Percentiles rank a stretch among this genome's conserved stretches.
Conservation (phyloP, 108 stramenopile species). For the Seminavis robusta region DNA sequence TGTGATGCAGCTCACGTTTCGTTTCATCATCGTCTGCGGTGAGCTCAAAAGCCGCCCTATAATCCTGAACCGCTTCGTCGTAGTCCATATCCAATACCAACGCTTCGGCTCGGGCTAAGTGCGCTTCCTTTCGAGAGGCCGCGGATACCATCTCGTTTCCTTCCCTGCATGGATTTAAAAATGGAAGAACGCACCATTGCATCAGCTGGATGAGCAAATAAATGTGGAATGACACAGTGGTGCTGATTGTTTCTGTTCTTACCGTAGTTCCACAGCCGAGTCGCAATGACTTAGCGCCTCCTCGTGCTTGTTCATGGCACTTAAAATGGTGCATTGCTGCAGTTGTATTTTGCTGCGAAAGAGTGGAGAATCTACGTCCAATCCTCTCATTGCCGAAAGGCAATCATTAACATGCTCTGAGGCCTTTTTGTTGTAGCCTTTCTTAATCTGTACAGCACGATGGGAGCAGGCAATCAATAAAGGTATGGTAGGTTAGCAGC, state of each 20-base stretch:
- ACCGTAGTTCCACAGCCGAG: conserved; percentile 40
- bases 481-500: neutral
- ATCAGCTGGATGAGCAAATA: too few species aligned
- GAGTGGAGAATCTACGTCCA: conserved; percentile 55
- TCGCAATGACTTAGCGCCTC: conserved; percentile 49
- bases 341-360: conserved; percentile 52
- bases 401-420: conserved; percentile 42
- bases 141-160: conserved; percentile 25
- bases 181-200: too few species aligned
- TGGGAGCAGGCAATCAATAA: neutral
- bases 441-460: conserved; percentile 21
- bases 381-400: conserved; percentile 48
- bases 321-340: conserved; percentile 47
- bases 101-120: conserved; percentile 43
- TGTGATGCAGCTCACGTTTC: conserved; percentile 37
- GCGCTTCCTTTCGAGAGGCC: conserved; percentile 36
- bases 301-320: conserved; percentile 48
- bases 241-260: too few species aligned
- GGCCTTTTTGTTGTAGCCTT: conserved; percentile 57
- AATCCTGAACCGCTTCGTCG: conserved; percentile 54
- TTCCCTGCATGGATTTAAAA: too few species aligned
- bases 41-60: conserved; percentile 45
- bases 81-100: conserved; percentile 51
- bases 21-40: conserved; percentile 40
- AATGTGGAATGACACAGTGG: too few species aligned